Percentiles rank a stretch among this genome's conserved stretches.
These are phyloP conservation scores for Raffaelea arxii DNA, from an alignment of 2,329 filamentous ascomycete species.

Conservation along the genomic window DNA sequence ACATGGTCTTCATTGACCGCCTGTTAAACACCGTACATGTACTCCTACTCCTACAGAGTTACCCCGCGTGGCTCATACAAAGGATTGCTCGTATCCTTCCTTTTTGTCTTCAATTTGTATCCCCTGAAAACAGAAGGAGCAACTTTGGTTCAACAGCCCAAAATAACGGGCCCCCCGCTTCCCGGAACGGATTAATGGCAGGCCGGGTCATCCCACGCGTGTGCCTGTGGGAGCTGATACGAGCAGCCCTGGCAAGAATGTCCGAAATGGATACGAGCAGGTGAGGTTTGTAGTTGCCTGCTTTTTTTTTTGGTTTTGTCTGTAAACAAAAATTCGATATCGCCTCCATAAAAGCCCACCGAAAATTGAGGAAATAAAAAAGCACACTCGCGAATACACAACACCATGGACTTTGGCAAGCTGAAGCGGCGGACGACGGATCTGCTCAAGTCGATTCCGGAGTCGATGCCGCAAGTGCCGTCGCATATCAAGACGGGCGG, in stretches of 20 bases:
- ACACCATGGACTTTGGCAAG: conserved; percentile 38
- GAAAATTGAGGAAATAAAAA: not conserved
- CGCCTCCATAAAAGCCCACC: not conserved
- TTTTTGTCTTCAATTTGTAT: not conserved
- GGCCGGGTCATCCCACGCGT: not conserved
- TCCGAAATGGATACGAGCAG: not conserved
- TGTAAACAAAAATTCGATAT: not conserved
- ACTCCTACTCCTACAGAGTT: no score
- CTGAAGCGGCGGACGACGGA: conserved; percentile 47
- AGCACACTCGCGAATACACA: no score
- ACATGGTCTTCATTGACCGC: not conserved
- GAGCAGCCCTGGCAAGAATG: not conserved
- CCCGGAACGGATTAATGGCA: not conserved
- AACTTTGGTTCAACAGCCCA: no score
- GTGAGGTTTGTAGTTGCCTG: not conserved
- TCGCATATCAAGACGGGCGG: conserved; percentile 7
- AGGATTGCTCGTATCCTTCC: not conserved
- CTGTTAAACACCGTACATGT: no score
- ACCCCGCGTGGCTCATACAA: no score
- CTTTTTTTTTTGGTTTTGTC: no score
- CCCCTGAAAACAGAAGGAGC: no score
- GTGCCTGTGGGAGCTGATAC: no score
- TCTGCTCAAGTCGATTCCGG: conserved; percentile 38
- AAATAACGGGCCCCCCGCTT: no score
- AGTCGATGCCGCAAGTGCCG: conserved; percentile 13